Conservation (phyloP, 2,329 filamentous ascomycete species). For the Ascochyta clinopodiicola region DNA sequence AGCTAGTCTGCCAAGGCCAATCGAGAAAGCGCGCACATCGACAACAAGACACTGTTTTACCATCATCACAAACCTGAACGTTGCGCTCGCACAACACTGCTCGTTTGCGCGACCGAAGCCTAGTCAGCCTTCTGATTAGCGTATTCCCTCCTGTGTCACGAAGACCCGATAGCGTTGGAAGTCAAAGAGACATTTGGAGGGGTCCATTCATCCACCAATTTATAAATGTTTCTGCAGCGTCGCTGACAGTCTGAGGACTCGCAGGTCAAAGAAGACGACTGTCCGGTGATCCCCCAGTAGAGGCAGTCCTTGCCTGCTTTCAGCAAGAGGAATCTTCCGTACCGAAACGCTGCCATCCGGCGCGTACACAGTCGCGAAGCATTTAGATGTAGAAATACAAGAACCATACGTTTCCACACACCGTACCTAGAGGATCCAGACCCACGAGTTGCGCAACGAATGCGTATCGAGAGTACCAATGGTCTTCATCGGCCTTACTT, state of each 20-base stretch:
- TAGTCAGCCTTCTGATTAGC: neutral
- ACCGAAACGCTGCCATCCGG: slow-evolving; percentile 24
- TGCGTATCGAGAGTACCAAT: slow-evolving; percentile 18
- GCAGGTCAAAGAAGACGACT: slow-evolving; percentile 14
- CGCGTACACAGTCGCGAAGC: slow-evolving; percentile 35
- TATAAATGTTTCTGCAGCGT: slow-evolving; percentile 13
- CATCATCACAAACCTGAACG: slow-evolving; percentile 16
- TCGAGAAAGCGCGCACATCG: slow-evolving; percentile 9
- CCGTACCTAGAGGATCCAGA: slow-evolving; percentile 1
- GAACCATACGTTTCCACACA: slow-evolving; percentile 27
- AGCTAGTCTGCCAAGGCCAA: slow-evolving; percentile 10
- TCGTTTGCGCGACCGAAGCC: neutral
- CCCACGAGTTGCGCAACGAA: slow-evolving; percentile 22
- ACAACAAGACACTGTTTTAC: slow-evolving; percentile 20
- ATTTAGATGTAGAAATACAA: slow-evolving; percentile 39
- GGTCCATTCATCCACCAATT: neutral
- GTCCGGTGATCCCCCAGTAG: slow-evolving; percentile 5
- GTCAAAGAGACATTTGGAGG: neutral
- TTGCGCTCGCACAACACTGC: neutral
- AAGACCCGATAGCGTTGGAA: neutral
- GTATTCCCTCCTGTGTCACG: neutral
- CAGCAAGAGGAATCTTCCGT: slow-evolving; percentile 21
- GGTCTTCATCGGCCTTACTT: slow-evolving; percentile 15
- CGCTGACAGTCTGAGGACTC: slow-evolving; percentile 27
- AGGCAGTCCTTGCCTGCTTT: slow-evolving; percentile 15